A percentile compares a stretch with the other conserved stretches of the same genome.
phyloP scores from a whole-genome alignment of 768 basidiomycete species.

The Chiua virens region DNA sequence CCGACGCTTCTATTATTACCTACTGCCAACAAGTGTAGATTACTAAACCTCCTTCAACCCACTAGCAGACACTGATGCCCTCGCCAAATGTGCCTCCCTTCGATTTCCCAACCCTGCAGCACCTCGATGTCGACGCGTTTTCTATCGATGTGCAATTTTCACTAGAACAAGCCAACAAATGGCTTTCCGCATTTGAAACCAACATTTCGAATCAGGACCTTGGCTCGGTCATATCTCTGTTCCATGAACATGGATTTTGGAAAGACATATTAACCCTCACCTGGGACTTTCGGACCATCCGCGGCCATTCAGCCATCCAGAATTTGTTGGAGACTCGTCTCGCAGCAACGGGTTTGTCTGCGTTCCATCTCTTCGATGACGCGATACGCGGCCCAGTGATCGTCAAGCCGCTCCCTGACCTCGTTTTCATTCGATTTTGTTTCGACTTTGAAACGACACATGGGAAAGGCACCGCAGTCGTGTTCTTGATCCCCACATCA shows the following conservation, averaged over 20 bases:
- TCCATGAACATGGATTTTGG: slow-evolving; percentile 40
- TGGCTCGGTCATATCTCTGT: slow-evolving; percentile 7
- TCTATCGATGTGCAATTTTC: slow-evolving; percentile 11
- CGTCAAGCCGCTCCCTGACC: slow-evolving; percentile 45
- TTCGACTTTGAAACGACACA: slow-evolving; percentile 54
- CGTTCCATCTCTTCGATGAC: slow-evolving; percentile 20
- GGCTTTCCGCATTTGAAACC: slow-evolving; percentile 21
- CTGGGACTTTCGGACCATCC: slow-evolving; percentile 53
- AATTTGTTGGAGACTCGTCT: slow-evolving; percentile 40
- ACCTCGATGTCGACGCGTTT: slow-evolving; percentile 14
- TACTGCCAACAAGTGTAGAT: no score
- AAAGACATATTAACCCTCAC: slow-evolving; percentile 53
- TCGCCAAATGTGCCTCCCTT: slow-evolving; percentile 1
- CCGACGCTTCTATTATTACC: no score
- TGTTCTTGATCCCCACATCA: slow-evolving; percentile 46
- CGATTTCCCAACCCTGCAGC: slow-evolving; percentile 22
- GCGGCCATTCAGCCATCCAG: slow-evolving; percentile 37
- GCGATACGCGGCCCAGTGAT: slow-evolving; percentile 28
- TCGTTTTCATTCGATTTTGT: slow-evolving; percentile 56
- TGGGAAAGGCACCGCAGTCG: slow-evolving; percentile 52
- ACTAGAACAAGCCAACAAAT: slow-evolving; percentile 7
- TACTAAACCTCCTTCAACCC: no score
- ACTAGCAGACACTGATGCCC: no score
- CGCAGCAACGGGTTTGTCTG: slow-evolving; percentile 13
- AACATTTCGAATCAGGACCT: slow-evolving; percentile 2